Evolutionary conservation across 2,329 filamentous ascomycete species (phyloP).

Genomic region (Penicillium sp.): DNA sequence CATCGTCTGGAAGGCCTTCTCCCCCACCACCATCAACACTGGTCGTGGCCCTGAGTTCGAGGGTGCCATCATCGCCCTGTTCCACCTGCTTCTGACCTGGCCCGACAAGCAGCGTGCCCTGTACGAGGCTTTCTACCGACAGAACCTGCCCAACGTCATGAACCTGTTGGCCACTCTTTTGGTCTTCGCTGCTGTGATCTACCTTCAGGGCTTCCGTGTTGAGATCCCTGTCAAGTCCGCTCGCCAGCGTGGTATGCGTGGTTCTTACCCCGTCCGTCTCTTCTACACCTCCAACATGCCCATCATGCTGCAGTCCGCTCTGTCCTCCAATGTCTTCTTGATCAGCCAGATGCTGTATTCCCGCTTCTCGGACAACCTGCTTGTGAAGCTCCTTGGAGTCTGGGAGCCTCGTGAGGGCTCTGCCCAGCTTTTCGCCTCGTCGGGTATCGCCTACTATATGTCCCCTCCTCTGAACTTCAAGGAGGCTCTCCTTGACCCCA

Average conservation of each 20-base stretch:
- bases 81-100: slow-evolving; percentile 98
- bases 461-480: slow-evolving; percentile 96
- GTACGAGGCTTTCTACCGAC: slow-evolving; percentile 97
- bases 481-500: slow-evolving; percentile 92
- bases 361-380: slow-evolving; percentile 97
- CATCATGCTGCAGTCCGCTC: slow-evolving; percentile 98
- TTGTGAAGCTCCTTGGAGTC: slow-evolving; percentile 94
- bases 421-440: slow-evolving; percentile 88
- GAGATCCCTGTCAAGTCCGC: slow-evolving; percentile 99
- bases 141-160: slow-evolving; percentile 99
- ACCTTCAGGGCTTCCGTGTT: slow-evolving; percentile 98
- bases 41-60: slow-evolving; percentile 98
- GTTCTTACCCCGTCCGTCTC: slow-evolving; percentile 95
- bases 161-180: slow-evolving; percentile 90
- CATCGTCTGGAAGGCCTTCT: slow-evolving; percentile 99
- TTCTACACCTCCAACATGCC: slow-evolving; percentile 99
- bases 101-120: slow-evolving; percentile 98
- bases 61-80: slow-evolving; percentile 94
- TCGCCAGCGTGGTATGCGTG: slow-evolving; percentile 96
- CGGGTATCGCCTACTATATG: slow-evolving; percentile 99
- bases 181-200: slow-evolving; percentile 97
- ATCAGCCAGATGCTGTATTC: slow-evolving; percentile 99
- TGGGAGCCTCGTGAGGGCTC: slow-evolving; percentile 96
- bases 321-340: slow-evolving; percentile 98
- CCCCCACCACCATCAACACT: slow-evolving; percentile 98